Evolutionary conservation across 352 stramenopile genomes (phyloP).

Genomic region (Aphanomyces astaci): DNA sequence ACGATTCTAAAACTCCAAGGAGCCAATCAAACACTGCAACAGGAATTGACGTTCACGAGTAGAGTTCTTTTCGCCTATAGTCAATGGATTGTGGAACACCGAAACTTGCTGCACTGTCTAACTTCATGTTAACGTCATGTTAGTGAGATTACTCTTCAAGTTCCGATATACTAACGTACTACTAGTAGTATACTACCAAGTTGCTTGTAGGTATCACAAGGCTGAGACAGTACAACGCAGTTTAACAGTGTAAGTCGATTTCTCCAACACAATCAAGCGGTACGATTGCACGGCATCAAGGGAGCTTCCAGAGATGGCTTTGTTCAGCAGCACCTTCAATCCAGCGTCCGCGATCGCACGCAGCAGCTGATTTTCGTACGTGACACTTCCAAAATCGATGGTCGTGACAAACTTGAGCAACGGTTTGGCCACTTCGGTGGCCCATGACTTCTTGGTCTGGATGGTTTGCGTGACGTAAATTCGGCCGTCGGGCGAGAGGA

Average conservation of each 20-base stretch:
- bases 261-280: conserved; percentile 3
- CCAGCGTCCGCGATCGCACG: neutral
- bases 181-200: too few species aligned
- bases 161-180: too few species aligned
- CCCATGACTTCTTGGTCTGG: conserved; percentile 60
- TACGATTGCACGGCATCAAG: neutral
- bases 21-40: too few species aligned
- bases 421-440: conserved; percentile 74
- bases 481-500: conserved; percentile 50
- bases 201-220: neutral
- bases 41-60: too few species aligned
- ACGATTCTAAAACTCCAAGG: too few species aligned
- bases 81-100: too few species aligned
- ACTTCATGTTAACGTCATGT: too few species aligned
- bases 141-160: too few species aligned
- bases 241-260: neutral
- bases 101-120: too few species aligned
- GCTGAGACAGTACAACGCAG: neutral
- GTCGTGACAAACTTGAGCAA: conserved; percentile 89
- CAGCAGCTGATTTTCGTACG: conserved; percentile 43
- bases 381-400: conserved; percentile 88
- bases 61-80: too few species aligned
- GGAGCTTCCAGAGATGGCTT: neutral
- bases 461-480: conserved; percentile 91
- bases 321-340: neutral